These are phyloP conservation scores for Pyricularia sp. DNA, from an alignment of 2,329 filamentous ascomycete species.

Conservation along the genomic window DNA sequence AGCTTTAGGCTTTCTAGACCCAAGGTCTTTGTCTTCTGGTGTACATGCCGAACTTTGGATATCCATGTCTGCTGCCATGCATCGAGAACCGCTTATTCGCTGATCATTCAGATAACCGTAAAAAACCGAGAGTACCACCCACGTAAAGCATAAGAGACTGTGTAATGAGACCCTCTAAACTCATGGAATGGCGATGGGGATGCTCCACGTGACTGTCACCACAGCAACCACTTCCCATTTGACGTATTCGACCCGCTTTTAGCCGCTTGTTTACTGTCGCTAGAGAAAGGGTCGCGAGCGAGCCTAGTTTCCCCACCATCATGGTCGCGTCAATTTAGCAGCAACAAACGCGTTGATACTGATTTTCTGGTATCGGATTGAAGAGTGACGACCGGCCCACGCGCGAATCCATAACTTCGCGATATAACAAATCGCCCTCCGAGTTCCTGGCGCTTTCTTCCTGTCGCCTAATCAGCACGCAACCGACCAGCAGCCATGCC, in stretches of 20 bases:
- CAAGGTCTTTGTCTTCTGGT: background rate
- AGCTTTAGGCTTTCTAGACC: conserved; percentile 10
- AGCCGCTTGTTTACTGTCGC: background rate
- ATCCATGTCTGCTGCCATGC: background rate
- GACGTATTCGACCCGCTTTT: background rate
- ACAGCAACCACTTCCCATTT: background rate
- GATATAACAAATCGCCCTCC: background rate
- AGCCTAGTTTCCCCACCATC: conserved; percentile 5
- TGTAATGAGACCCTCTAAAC: background rate
- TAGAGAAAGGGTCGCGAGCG: background rate
- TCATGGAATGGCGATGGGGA: too few relatives aligned
- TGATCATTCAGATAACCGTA: too few relatives aligned
- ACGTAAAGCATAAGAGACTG: background rate
- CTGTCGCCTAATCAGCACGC: background rate
- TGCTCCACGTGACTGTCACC: background rate
- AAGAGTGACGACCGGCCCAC: background rate
- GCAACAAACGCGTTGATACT: background rate
- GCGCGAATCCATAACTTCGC: background rate
- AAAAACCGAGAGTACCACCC: too few relatives aligned
- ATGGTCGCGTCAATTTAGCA: background rate
- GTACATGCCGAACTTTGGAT: background rate
- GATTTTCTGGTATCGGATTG: background rate
- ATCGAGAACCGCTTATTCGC: background rate
- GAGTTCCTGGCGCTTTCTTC: background rate
- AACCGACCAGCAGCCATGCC: conserved; percentile 23